Evolutionary conservation across 257 asterid genomes (phyloP).

Genomic region (Nicotiana obtusifolia): DNA sequence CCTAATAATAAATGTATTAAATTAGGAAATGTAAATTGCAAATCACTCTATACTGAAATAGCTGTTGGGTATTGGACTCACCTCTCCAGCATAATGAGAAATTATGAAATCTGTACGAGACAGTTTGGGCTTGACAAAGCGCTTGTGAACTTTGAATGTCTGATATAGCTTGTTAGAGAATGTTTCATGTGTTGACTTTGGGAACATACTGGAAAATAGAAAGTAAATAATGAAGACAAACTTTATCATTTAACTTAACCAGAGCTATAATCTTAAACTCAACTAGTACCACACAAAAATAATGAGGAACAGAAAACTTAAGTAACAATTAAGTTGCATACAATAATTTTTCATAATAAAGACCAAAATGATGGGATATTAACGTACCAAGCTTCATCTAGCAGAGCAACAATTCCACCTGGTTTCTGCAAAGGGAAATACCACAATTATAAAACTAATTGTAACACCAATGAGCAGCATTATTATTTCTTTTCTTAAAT

Average conservation of each 20-base stretch:
- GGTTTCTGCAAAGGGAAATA: slow-evolving; percentile 75
- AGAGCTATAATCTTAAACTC: slow-evolving; percentile 9
- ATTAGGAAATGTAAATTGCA: slow-evolving; percentile 15
- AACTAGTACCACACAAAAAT: neutral
- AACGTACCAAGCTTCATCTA: slow-evolving; percentile 92
- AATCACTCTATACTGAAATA: slow-evolving; percentile 3
- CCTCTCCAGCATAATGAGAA: slow-evolving; percentile 99
- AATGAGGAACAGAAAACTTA: neutral
- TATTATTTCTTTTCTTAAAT: neutral
- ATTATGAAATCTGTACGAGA: slow-evolving; percentile 89
- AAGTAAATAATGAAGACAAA: slow-evolving; percentile 21
- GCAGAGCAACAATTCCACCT: slow-evolving; percentile 89
- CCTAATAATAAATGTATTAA: slow-evolving; percentile 48
- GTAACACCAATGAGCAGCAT: neutral
- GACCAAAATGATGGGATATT: slow-evolving; percentile 14
- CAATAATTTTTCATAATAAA: neutral
- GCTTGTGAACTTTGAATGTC: slow-evolving; percentile 85
- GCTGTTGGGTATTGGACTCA: slow-evolving; percentile 25
- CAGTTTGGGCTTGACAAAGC: slow-evolving; percentile 91
- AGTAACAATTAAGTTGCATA: slow-evolving; percentile 13
- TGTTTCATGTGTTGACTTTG: slow-evolving; percentile 96
- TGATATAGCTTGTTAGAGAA: slow-evolving; percentile 91
- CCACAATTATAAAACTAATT: slow-evolving; percentile 15
- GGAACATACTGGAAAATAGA: slow-evolving; percentile 79
- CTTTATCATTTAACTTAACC: slow-evolving; percentile 1